phyloP scores from a whole-genome alignment of 495 filamentous ascomycete species.

The Daldinia bambusicola region DNA sequence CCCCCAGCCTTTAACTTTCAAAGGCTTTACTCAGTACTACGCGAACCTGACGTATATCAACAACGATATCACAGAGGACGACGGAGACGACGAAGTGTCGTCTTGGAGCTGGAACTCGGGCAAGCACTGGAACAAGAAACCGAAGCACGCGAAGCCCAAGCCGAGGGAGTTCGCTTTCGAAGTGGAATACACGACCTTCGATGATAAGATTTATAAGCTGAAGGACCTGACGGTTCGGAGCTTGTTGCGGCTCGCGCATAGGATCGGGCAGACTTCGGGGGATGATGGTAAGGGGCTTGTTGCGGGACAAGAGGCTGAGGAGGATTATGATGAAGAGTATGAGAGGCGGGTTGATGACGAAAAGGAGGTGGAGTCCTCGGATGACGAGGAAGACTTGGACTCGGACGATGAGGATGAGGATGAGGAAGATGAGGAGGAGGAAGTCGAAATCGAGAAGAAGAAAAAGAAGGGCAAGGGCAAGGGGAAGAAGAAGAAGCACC shows the following conservation, averaged over 20 bases:
- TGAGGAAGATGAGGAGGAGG: background rate
- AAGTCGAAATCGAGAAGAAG: conserved; percentile 49
- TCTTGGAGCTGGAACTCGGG: conserved; percentile 60
- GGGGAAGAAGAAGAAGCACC: conserved; percentile 49
- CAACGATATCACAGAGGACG: conserved; percentile 59
- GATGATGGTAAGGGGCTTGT: conserved; percentile 9
- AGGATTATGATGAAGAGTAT: conserved; percentile 51
- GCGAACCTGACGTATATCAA: conserved; percentile 93
- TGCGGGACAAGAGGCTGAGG: conserved; percentile 31
- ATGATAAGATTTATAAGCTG: conserved; percentile 78
- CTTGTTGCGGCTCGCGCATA: conserved; percentile 78
- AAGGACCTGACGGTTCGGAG: conserved; percentile 86
- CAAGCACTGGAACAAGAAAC: conserved; percentile 66
- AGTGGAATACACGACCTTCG: conserved; percentile 84
- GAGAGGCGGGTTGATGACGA: conserved; percentile 44
- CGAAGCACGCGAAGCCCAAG: conserved; percentile 58
- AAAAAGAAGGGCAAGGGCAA: conserved; percentile 49
- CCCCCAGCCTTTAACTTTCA: conserved; percentile 78
- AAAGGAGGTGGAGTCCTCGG: conserved; percentile 46
- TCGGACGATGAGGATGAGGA: too few species aligned
- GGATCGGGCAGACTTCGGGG: conserved; percentile 68
- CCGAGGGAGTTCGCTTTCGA: conserved; percentile 77
- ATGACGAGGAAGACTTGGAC: background rate
- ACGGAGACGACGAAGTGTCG: conserved; percentile 42
- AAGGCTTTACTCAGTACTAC: conserved; percentile 88